Base-by-base conservation (phyloP, 78 protist genomes). In the Dictyostelium capitatum region DNA sequence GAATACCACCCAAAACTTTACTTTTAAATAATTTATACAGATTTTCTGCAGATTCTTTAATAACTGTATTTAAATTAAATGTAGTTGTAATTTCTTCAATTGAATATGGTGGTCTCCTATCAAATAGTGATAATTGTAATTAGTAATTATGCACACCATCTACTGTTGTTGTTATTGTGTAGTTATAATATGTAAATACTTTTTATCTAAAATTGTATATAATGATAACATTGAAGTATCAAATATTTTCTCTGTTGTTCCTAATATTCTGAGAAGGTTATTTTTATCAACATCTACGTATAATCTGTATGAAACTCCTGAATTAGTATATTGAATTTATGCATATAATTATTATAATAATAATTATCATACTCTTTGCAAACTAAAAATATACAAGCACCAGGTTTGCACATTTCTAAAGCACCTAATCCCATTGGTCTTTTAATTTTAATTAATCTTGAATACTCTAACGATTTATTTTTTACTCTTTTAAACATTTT, bases 391-490 rank as follows among this genome's bases (percentile, higher is more conserved):
- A 67, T 32, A 67, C 75, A 67, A 6, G 75, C 75, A 2, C 50
- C 75, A 32, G 75, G 75, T 67, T 32, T 67, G 30, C 75, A 67
- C 47, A 67, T 67, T 67, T 67, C 75, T 11, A 67, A 23, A 12
- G 75, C n/a, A 17, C 75, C 75, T 19, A 67, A 67, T 1, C 75
- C 75, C 47, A 32, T 32, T 15, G 75, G 75, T 14, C 41, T 32
- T 14, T 67, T 67, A 17, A 67, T 19, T 32, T 67, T 67, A 17
- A 32, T 32, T 30, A 67, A 37, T 32, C 75, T 67, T 12, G 47
- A 25, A 67, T 32, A 67, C 30, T 67, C 75, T 67, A 20, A 32
- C 30, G 75, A 67, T 14, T 32, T 67, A 30, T 67, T 67, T 67
- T 28, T 25, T 28, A 67, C 75, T 14, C 30, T 67, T 67, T 67